Conservation (phyloP, 1,139 yeast genomes). For the Hansenula anomala region DNA sequence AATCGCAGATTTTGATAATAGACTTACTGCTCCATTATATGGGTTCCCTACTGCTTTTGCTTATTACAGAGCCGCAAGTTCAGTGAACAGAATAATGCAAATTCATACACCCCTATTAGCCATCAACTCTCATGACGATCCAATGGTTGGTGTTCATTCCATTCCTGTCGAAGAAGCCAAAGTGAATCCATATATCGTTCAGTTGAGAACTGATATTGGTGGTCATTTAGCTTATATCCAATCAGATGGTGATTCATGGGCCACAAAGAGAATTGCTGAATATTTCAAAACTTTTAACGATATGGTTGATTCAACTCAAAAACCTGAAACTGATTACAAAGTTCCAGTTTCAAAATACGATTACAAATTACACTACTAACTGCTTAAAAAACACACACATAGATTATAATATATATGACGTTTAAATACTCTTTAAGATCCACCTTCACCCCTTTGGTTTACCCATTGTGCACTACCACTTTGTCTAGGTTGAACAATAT, state of each 20-base stretch:
- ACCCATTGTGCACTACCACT: slow-evolving; percentile 81
- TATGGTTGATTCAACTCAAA: slow-evolving; percentile 23
- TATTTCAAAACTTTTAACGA: slow-evolving; percentile 52
- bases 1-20: slow-evolving; percentile 60
- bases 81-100: slow-evolving; percentile 48
- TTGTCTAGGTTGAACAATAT: slow-evolving; percentile 45
- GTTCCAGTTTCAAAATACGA: slow-evolving; percentile 13
- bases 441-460: slow-evolving; percentile 68
- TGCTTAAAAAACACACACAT: no score
- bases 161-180: slow-evolving; percentile 60
- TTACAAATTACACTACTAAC: slow-evolving; percentile 13
- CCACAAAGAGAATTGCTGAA: slow-evolving; percentile 56
- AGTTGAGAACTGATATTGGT: slow-evolving; percentile 71
- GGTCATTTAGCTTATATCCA: slow-evolving; percentile 78
- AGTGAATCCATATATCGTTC: slow-evolving; percentile 63
- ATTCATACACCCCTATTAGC: slow-evolving; percentile 66
- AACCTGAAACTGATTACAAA: slow-evolving; percentile 12
- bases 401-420: no score
- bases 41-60: slow-evolving; percentile 69
- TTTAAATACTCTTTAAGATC: slow-evolving; percentile 28
- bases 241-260: slow-evolving; percentile 66
- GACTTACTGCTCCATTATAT: slow-evolving; percentile 66
- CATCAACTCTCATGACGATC: slow-evolving; percentile 77
- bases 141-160: slow-evolving; percentile 62
- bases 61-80: slow-evolving; percentile 69